Evolutionary conservation across 1,284 basidiomycete genomes (phyloP).

Genomic region (Vanrija sp.): DNA sequence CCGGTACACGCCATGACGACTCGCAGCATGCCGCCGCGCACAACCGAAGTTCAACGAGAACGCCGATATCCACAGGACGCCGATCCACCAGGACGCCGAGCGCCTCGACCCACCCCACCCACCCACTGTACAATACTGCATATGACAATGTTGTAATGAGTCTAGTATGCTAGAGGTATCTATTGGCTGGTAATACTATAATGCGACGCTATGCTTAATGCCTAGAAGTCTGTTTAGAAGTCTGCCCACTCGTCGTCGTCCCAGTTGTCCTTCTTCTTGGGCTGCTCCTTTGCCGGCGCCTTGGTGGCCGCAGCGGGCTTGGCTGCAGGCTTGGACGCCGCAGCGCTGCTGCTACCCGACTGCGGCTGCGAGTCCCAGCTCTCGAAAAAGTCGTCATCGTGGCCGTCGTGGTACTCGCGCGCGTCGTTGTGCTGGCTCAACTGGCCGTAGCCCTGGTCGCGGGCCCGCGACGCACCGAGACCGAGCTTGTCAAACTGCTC

Average conservation of each 20-base stretch:
- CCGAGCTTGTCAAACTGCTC: conserved; percentile 44
- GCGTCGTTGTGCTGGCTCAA: conserved; percentile 1
- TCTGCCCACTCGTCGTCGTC: conserved; percentile 46
- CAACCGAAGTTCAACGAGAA: background rate
- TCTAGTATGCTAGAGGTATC: conserved; percentile 2
- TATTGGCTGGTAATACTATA: no score
- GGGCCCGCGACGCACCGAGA: conserved; percentile 14
- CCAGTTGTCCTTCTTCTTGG: conserved; percentile 29
- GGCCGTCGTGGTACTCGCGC: conserved; percentile 27
- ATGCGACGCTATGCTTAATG: background rate
- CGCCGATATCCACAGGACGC: background rate
- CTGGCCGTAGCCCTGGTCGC: conserved; percentile 13
- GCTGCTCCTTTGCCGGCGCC: background rate
- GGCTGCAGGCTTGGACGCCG: background rate
- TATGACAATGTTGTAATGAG: conserved; percentile 5
- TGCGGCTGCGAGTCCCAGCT: conserved; percentile 23
- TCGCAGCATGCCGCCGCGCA: no score
- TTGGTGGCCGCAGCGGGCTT: conserved; percentile 4
- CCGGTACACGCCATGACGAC: no score
- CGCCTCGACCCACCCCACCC: no score
- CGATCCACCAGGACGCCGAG: no score
- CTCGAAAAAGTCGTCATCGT: conserved; percentile 41
- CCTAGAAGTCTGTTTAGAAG: conserved; percentile 20
- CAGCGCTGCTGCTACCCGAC: conserved; percentile 1
- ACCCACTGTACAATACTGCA: background rate